phyloP scores from a whole-genome alignment of 495 filamentous ascomycete species.

The Staphylotrichum longicolle region DNA sequence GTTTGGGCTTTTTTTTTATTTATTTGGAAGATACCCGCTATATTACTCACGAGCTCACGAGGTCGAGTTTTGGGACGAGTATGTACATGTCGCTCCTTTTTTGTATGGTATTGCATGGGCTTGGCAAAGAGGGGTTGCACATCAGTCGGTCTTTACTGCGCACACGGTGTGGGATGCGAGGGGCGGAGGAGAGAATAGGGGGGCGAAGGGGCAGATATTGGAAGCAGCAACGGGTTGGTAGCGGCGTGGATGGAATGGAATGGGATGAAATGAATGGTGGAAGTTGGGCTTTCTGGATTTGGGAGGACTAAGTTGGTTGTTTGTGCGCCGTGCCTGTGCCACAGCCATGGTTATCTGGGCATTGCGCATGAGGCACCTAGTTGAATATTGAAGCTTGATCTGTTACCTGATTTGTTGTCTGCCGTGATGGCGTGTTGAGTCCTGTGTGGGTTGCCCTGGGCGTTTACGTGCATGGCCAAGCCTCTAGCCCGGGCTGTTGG shows the following conservation, averaged over 20 bases:
- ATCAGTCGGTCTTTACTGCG: constrained; percentile 2
- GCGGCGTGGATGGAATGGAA: background rate
- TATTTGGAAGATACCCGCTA: constrained; percentile 8
- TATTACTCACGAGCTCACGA: constrained; percentile 3
- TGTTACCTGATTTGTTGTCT: no score
- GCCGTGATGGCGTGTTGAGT: background rate
- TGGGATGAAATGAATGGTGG: background rate
- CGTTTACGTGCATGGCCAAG: constrained; percentile 2
- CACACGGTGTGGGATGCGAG: constrained; percentile 5
- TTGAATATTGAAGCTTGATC: background rate
- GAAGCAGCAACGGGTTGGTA: background rate
- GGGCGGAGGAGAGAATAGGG: background rate
- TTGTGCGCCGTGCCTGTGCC: background rate
- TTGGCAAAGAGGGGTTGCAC: background rate
- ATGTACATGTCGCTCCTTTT: constrained; percentile 11
- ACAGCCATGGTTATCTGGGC: background rate
- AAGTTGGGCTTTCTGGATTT: background rate
- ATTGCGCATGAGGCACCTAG: background rate
- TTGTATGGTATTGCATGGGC: background rate
- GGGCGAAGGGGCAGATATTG: background rate
- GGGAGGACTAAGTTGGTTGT: background rate
- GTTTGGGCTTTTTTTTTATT: constrained; percentile 3
- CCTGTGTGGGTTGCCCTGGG: background rate
- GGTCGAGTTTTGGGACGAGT: background rate
- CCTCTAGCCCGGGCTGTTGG: background rate